phyloP scores from a whole-genome alignment of 2,329 filamentous ascomycete genomes.

The Didymella lethalis region DNA sequence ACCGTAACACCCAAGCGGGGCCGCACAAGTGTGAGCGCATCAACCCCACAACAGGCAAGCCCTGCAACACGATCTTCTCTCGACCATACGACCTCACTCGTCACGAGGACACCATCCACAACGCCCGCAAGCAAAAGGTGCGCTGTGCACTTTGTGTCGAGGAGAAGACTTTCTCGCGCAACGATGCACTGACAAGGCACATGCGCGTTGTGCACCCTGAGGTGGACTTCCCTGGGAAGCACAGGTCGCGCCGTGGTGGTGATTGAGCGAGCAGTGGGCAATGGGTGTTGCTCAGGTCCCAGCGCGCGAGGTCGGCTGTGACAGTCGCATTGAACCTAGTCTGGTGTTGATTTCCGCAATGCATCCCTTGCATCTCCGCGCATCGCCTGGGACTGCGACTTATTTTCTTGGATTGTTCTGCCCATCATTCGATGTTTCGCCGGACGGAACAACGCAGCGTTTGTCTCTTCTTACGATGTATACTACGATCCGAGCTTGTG shows the following conservation, averaged over 20 bases:
- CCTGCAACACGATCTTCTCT: slow-evolving; percentile 93
- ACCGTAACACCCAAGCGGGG: slow-evolving; percentile 85
- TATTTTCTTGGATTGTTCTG: slow-evolving; percentile 2
- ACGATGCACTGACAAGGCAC: slow-evolving; percentile 91
- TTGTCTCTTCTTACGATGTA: slow-evolving; percentile 10
- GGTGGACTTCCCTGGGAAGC: slow-evolving; percentile 78
- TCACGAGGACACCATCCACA: slow-evolving; percentile 98
- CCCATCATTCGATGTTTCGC: slow-evolving; percentile 19
- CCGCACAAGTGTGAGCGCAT: slow-evolving; percentile 92
- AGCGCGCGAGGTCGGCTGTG: slow-evolving; percentile 16
- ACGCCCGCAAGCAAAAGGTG: slow-evolving; percentile 91
- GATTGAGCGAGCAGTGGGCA: slow-evolving; percentile 31
- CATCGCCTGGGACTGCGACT: slow-evolving; percentile 3
- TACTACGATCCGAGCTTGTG: not conserved
- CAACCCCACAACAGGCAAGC: slow-evolving; percentile 93
- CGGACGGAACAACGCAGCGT: slow-evolving; percentile 15
- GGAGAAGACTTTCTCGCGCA: slow-evolving; percentile 95
- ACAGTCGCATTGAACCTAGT: slow-evolving; percentile 9
- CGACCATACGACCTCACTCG: slow-evolving; percentile 94
- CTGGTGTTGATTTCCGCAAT: not conserved
- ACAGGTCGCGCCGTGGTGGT: slow-evolving; percentile 52
- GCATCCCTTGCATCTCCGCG: slow-evolving; percentile 12
- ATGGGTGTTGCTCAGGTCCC: not conserved
- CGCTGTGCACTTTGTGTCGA: slow-evolving; percentile 91
- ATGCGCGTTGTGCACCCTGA: slow-evolving; percentile 94